Conservation (phyloP, 495 filamentous ascomycete species). For the Podospora australis region DNA sequence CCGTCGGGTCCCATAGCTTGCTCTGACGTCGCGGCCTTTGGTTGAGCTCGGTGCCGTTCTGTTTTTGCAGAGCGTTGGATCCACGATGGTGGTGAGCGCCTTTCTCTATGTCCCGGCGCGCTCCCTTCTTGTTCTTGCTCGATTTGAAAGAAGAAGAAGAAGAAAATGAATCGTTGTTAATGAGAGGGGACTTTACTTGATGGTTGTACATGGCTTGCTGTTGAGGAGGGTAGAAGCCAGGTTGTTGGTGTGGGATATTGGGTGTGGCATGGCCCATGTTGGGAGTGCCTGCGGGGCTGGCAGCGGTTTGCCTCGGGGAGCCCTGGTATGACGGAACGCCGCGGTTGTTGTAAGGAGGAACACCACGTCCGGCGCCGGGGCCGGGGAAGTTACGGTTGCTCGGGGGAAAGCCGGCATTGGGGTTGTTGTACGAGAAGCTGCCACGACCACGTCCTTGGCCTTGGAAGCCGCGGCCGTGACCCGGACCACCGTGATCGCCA, state of each 20-base stretch:
- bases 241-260: constrained; percentile 42
- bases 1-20: constrained; percentile 34
- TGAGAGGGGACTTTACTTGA: constrained; percentile 60
- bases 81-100: constrained; percentile 32
- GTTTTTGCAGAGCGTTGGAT: constrained; percentile 26
- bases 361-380: constrained; percentile 57
- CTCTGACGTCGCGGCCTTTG: constrained; percentile 31
- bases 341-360: constrained; percentile 58
- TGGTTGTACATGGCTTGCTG: constrained; percentile 25
- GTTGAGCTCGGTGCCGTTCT: constrained; percentile 19
- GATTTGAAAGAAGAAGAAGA: constrained; percentile 20
- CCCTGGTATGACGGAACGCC: constrained; percentile 54
- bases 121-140: constrained; percentile 34
- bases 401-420: constrained; percentile 64
- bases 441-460: constrained; percentile 54
- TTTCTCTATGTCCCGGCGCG: constrained; percentile 40
- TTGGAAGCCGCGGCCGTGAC: constrained; percentile 34
- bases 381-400: constrained; percentile 45
- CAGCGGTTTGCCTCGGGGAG: constrained; percentile 54
- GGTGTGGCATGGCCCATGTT: constrained; percentile 57
- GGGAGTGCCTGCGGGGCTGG: constrained; percentile 66
- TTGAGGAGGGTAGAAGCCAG: constrained; percentile 54
- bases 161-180: constrained; percentile 28
- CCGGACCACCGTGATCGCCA: constrained; percentile 61
- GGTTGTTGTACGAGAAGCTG: constrained; percentile 51